Evolutionary conservation across 257 asterid genomes (phyloP).

Genomic region (Agastache rugosa): DNA sequence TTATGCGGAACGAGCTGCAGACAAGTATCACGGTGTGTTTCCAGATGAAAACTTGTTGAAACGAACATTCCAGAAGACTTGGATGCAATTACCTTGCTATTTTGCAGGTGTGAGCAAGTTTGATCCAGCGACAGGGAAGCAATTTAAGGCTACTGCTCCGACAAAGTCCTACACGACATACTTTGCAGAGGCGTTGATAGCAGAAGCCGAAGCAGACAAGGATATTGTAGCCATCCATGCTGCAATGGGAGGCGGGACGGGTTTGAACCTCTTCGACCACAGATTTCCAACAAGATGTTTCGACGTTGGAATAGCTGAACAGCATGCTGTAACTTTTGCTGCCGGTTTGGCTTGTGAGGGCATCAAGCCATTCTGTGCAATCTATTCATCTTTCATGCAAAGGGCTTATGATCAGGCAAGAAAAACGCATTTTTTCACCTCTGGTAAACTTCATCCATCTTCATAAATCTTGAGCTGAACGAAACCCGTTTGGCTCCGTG

Average conservation of each 20-base stretch:
- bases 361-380: conserved; percentile 90
- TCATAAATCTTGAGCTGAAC: neutral
- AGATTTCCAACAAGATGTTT: conserved; percentile 84
- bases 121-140: conserved; percentile 96
- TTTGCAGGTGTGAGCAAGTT: conserved; percentile 81
- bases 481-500: too few relatives aligned
- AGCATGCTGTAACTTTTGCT: conserved; percentile 96
- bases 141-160: conserved; percentile 67
- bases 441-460: neutral
- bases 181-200: conserved; percentile 92
- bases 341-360: conserved; percentile 99
- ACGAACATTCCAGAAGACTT: too few relatives aligned
- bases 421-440: neutral
- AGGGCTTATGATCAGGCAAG: conserved; percentile 94
- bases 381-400: conserved; percentile 90
- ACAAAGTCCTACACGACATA: conserved; percentile 91
- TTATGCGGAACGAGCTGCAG: conserved; percentile 90
- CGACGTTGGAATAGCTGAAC: conserved; percentile 98
- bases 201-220: conserved; percentile 91
- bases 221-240: conserved; percentile 91
- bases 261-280: conserved; percentile 84
- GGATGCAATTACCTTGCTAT: neutral
- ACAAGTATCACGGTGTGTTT: conserved; percentile 86
- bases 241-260: conserved; percentile 99
- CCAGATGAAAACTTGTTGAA: too few relatives aligned